phyloP scores from a whole-genome alignment of 352 stramenopile species.

The Phytophthora brassicae region DNA sequence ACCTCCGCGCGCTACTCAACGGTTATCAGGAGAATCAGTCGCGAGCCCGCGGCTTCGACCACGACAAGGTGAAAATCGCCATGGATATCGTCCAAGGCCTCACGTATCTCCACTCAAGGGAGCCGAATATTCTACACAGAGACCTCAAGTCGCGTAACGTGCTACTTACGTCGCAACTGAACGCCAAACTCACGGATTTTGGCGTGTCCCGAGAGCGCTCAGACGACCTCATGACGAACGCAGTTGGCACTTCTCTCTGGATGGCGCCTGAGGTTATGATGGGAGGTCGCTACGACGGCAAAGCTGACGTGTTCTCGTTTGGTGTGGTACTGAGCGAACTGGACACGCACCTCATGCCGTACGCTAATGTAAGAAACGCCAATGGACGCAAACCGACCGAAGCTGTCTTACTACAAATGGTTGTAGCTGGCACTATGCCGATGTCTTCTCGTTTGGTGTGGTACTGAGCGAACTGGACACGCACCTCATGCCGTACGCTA shows the following conservation, averaged over 20 bases:
- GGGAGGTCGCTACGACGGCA: conserved; percentile 43
- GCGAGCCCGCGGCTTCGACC: conserved; percentile 38
- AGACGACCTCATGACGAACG: conserved; percentile 46
- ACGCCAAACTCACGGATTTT: conserved; percentile 67
- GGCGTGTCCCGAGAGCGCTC: conserved; percentile 43
- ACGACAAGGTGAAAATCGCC: conserved; percentile 56
- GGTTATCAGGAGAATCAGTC: conserved; percentile 30
- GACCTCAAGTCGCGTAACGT: conserved; percentile 86
- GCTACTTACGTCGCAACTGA: conserved; percentile 46
- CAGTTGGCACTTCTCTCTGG: conserved; percentile 53
- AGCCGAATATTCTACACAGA: conserved; percentile 52
- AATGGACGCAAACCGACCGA: conserved; percentile 38
- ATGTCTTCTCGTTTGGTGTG: conserved; percentile 59
- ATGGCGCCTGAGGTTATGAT: conserved; percentile 62
- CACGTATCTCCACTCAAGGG: conserved; percentile 54
- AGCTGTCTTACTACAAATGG: conserved; percentile 43
- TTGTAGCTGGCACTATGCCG: too few relatives aligned
- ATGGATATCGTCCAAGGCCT: conserved; percentile 45
- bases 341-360: conserved; percentile 48
- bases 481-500: conserved; percentile 46
- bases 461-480: conserved; percentile 50
- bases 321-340: conserved; percentile 53
- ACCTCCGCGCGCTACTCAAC: conserved; percentile 44
- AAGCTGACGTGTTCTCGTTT: conserved; percentile 54
- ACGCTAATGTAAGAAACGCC: conserved; percentile 35